Conservation (phyloP, 345 rosid genomes). For the Corchorus capsularis region DNA sequence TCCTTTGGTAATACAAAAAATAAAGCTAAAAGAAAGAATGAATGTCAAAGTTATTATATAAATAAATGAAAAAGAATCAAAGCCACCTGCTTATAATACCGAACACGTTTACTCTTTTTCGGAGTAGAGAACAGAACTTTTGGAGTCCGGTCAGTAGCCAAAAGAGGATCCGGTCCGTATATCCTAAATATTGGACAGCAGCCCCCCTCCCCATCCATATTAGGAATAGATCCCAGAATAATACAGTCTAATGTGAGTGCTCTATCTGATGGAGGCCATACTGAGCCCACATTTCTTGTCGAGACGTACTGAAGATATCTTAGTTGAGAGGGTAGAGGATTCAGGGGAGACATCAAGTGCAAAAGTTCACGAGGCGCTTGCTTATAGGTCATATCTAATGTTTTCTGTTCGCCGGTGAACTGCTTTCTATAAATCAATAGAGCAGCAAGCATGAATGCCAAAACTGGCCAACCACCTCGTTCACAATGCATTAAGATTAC, state of each 20-base stretch:
- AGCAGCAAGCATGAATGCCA: slow-evolving; percentile 83
- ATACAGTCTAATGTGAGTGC: slow-evolving; percentile 67
- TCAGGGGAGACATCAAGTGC: slow-evolving; percentile 58
- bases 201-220: slow-evolving; percentile 66
- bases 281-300: slow-evolving; percentile 62
- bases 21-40: neutral
- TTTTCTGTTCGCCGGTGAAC: slow-evolving; percentile 60
- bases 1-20: neutral
- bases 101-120: slow-evolving; percentile 57
- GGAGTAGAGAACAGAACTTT: slow-evolving; percentile 72
- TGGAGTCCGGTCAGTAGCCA: slow-evolving; percentile 58
- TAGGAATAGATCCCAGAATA: slow-evolving; percentile 61
- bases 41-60: slow-evolving; percentile 6
- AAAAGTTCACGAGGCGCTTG: slow-evolving; percentile 73
- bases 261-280: slow-evolving; percentile 71
- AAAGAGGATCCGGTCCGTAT: slow-evolving; percentile 68
- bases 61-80: slow-evolving; percentile 20
- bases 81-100: slow-evolving; percentile 61
- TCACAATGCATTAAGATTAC: slow-evolving; percentile 71
- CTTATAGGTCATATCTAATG: slow-evolving; percentile 76
- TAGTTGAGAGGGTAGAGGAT: slow-evolving; percentile 76
- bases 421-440: slow-evolving; percentile 66
- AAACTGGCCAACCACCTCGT: slow-evolving; percentile 73
- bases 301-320: slow-evolving; percentile 80
- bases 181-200: slow-evolving; percentile 75